Evolutionary conservation across 257 asterid genomes (phyloP).

Genomic region (Solanum sejunctum): DNA sequence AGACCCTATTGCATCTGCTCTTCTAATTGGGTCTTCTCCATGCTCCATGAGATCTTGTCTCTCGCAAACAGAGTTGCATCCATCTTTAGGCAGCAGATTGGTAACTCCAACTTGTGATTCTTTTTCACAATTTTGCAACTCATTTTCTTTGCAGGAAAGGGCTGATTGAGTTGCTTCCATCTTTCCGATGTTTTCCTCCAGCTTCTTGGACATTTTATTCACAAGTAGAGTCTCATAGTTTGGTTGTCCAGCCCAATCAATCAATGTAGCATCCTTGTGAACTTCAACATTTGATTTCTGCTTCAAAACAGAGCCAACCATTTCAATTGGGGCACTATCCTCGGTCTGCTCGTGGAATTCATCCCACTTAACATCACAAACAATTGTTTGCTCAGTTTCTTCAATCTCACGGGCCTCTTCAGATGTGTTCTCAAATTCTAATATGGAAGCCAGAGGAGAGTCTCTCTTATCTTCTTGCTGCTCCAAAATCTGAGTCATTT

Average conservation of each 20-base stretch:
- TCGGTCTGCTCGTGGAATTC: constrained; percentile 14
- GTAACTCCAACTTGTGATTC: constrained; percentile 12
- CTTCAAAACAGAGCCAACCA: constrained; percentile 5
- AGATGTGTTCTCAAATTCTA: constrained; percentile 10
- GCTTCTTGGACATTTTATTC: constrained; percentile 12
- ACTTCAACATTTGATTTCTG: constrained; percentile 1
- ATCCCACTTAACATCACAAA: constrained; percentile 19
- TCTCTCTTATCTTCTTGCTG: constrained; percentile 4
- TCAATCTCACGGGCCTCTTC: constrained; percentile 11
- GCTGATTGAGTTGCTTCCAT: constrained; percentile 15
- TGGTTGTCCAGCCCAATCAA: constrained; percentile 9
- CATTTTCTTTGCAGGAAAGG: constrained; percentile 19
- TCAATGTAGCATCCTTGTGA: neutral
- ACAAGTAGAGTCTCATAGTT: constrained; percentile 3
- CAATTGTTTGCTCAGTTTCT: constrained; percentile 6
- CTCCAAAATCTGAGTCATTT: constrained; percentile 9
- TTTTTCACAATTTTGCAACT: constrained; percentile 3
- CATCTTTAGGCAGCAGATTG: constrained; percentile 19
- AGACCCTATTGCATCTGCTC: constrained; percentile 2
- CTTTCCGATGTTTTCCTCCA: constrained; percentile 10
- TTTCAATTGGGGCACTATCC: constrained; percentile 17
- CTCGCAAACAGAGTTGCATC: constrained; percentile 12
- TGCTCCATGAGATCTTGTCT: constrained; percentile 19
- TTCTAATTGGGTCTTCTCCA: neutral
- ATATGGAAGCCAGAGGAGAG: neutral